A percentile compares a stretch with the other conserved stretches of the same genome.
phyloP scores from a whole-genome alignment of 495 filamentous ascomycete genomes.

The Podospora pseudocomata region DNA sequence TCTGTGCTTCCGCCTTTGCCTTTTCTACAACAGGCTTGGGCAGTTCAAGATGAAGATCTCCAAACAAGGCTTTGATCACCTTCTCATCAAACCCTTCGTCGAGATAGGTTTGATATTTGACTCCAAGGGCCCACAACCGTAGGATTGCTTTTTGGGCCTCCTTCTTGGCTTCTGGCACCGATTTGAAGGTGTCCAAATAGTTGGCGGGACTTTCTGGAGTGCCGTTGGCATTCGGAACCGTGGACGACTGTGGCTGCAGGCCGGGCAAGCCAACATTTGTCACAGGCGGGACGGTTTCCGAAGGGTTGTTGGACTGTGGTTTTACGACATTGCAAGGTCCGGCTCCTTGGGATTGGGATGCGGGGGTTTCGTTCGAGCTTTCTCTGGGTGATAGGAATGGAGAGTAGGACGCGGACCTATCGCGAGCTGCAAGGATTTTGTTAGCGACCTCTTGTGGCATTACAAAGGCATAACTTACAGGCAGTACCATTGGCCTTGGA shows the following conservation, averaged over 20 bases:
- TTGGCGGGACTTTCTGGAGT: conserved; percentile 8
- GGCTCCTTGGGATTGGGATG: conserved; percentile 12
- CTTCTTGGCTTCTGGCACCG: conserved; percentile 53
- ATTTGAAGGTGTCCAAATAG: conserved; percentile 16
- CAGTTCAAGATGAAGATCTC: conserved; percentile 57
- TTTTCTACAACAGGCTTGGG: conserved; percentile 23
- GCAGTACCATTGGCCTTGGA: conserved; percentile 8
- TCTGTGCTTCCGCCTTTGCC: not conserved
- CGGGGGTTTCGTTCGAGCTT: not conserved
- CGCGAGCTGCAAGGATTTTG: conserved; percentile 27
- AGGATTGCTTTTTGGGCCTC: conserved; percentile 67
- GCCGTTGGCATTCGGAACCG: not conserved
- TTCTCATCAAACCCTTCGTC: conserved; percentile 65
- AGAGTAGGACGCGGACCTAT: conserved; percentile 51
- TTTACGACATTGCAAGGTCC: not conserved
- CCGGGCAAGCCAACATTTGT: not conserved
- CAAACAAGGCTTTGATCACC: conserved; percentile 61
- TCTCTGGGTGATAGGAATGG: conserved; percentile 44
- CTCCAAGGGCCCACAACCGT: conserved; percentile 58
- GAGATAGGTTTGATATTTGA: conserved; percentile 65
- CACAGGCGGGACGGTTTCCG: not conserved
- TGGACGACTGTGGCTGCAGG: conserved; percentile 1
- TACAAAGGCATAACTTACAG: not conserved
- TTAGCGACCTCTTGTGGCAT: conserved; percentile 9
- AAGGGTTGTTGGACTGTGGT: not conserved